Percentiles rank a stretch among this genome's conserved stretches.
phyloP scores from a whole-genome alignment of 164 flowering plant species.

The Magnolia sinica region DNA sequence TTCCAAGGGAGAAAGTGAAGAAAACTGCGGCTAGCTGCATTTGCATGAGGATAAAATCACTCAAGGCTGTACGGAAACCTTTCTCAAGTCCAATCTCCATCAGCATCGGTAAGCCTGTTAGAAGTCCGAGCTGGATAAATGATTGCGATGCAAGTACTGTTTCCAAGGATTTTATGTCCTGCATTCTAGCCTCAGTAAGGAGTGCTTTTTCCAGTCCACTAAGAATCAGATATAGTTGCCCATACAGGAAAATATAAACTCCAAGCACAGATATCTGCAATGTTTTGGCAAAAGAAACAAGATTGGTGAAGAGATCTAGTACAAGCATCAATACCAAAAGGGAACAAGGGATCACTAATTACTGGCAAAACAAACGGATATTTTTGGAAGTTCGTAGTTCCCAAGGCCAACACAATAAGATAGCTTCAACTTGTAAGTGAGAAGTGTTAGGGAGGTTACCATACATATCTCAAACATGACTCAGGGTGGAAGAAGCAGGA shows the following conservation, averaged over 20 bases:
- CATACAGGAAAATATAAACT: conserved; percentile 90
- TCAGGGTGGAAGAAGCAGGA: no score
- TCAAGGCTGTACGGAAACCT: conserved; percentile 78
- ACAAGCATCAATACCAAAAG: no score
- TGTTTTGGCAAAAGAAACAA: conserved; percentile 1
- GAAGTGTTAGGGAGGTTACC: no score
- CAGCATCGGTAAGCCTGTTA: conserved; percentile 92
- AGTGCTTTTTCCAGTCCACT: conserved; percentile 82
- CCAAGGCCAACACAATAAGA: no score
- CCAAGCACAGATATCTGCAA: conserved; percentile 78
- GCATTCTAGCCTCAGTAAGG: conserved; percentile 53
- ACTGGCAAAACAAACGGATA: no score
- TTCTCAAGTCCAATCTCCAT: conserved; percentile 91
- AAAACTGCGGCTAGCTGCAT: conserved; percentile 88
- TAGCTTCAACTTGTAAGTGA: no score
- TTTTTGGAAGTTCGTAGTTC: no score
- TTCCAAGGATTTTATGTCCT: conserved; percentile 68
- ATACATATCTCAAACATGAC: no score
- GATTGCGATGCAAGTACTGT: conserved; percentile 93
- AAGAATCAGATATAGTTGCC: conserved; percentile 84
- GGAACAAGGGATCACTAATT: no score
- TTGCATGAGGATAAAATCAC: conserved; percentile 92
- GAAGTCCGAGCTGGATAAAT: conserved; percentile 89
- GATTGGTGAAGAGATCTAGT: not conserved
- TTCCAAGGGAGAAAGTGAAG: conserved; percentile 91